Base-by-base conservation (phyloP, 1,139 yeast genomes). In the Debaryomyces sp. region DNA sequence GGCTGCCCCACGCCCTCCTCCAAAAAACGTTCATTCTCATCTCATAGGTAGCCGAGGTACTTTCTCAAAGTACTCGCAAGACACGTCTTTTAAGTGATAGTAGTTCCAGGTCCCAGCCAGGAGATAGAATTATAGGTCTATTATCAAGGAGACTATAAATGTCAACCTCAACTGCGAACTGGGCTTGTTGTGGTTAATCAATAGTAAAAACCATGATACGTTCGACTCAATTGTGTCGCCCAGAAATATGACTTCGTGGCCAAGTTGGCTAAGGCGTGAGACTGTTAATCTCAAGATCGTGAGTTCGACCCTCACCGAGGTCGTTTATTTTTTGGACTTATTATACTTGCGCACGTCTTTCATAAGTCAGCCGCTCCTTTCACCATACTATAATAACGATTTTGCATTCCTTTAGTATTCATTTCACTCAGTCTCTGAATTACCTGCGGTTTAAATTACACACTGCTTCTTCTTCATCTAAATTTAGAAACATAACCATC, bases 221-320 rank as follows among this genome's bases (percentile, higher is more conserved):
- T 32, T 32, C 6, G 22, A 32, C 6, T 5, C 12, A 15, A 13
- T 18, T 12, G n/a, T n/a, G 7, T 35, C 13, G 30, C 41, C 30
- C 30, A 15, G 30, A 33, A 22, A 44, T 21, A 44, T 5, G 72
- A 65, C 71, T 68, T 59, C 72, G 72, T 68, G 72, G 72, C 72
- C 73, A 68, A 68, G 72, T 57, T 68, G 73, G 73, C 60, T 68
- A 68, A 68, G 73, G 73, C 73, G 72, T 68, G 64, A 60, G 72
- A 68, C 73, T 68, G 72, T 67, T 68, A 68, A 68, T 68, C 72
- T 60, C 66, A 64, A 68, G 71, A 67, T 67, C 72, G 72, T 65
- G 72, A 68, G 73, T 68, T 68, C 73, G 69, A 68, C 52, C 72
- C 68, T 64, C 68, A 62, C 68, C 68, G 68, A 56, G 68, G 68